Evolutionary conservation across 129 eudicot genomes (phyloP).

Genomic region (Tanacetum coccineum): DNA sequence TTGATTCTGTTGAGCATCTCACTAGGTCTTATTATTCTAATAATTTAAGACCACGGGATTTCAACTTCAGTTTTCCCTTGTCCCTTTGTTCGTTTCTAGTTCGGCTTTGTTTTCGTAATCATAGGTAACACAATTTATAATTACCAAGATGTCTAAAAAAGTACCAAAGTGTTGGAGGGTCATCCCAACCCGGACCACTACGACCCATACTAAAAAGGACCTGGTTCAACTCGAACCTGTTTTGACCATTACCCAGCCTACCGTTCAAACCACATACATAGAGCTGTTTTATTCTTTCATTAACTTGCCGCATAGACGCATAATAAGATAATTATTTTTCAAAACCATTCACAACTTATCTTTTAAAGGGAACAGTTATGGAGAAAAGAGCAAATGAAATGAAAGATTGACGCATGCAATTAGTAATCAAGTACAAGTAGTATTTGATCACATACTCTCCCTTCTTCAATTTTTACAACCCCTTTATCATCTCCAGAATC

Average conservation of each 20-base stretch:
- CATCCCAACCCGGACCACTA: background rate
- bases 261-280: background rate
- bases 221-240: background rate
- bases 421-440: background rate
- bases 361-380: background rate
- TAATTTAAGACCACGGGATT: background rate
- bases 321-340: no score
- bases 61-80: background rate
- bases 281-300: background rate
- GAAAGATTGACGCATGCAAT: background rate
- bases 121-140: background rate
- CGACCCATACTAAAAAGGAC: background rate
- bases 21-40: background rate
- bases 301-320: background rate
- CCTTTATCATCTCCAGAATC: slow-evolving; percentile 22
- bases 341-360: background rate
- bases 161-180: background rate
- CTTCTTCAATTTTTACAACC: slow-evolving; percentile 76
- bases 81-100: background rate
- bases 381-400: slow-evolving; percentile 1
- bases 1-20: background rate
- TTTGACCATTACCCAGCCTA: background rate
- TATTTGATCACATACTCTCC: slow-evolving; percentile 58
- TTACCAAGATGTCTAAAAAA: background rate
- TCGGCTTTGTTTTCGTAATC: background rate